Base-by-base conservation (phyloP, 2,329 filamentous ascomycete species). In the Alternaria hordeiaustralica region DNA sequence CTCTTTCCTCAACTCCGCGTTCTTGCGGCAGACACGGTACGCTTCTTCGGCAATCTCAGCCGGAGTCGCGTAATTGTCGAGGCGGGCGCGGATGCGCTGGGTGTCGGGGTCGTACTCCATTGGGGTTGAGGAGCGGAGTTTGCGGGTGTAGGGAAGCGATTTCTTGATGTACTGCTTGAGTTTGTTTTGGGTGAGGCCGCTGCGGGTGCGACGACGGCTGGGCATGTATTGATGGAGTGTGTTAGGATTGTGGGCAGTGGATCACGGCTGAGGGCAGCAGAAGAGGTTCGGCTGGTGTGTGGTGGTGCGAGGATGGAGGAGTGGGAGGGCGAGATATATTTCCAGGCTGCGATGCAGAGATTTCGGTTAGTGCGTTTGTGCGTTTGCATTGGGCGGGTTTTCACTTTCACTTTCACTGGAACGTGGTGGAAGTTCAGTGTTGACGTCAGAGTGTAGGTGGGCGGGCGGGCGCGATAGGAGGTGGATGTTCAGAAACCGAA, bases 291-390 rank as follows among this genome's bases (percentile, higher is more conserved):
- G n/a, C 36, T 41, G 8, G 36, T 41, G 36, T 18, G 36, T 2
- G 36, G 36, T 41, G 15, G 8, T 41, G 36, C 36, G 36, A 41
- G 36, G 36, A 41, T 41, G n/a, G 36, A 41, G 36, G n/a, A 41
- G 36, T 2, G 8, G 2, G 36, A 11, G 36, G 1, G 1, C 1
- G 36, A 41, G 36, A 6, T 18, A 1, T 11, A 10, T n/a, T 0
- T 18, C 10, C 1, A 41, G n/a, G 36, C 36, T 41, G 36, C 36
- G 36, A 41, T 33, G n/a, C n/a, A 41, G 36, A 41, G 8, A 41
- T 18, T 41, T 41, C 0, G 3, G 15, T 41, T 18, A 41, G 36
- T 41, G 36, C 36, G 36, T 41, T 41, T 41, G 36, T 1, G 36
- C 36, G 36, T 41, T 41, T 41, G 36, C 36, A 6, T 41, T 41